Evolutionary conservation across 495 filamentous ascomycete species (phyloP).

Genomic region (Diplogelasinospora grovesii): DNA sequence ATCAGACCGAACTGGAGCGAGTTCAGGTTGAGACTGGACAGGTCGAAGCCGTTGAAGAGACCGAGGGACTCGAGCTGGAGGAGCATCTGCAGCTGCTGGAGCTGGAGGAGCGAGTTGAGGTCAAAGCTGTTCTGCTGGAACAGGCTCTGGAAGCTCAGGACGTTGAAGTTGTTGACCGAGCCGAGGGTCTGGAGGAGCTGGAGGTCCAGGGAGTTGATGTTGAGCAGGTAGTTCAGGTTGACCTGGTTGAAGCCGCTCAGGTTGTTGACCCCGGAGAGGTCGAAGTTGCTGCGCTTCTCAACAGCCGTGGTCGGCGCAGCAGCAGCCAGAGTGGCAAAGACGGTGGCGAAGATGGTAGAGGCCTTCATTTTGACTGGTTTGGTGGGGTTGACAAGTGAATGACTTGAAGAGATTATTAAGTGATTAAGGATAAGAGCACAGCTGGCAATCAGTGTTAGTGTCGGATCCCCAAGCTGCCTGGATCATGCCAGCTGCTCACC

Average conservation of each 20-base stretch:
- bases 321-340: slow-evolving; percentile 32
- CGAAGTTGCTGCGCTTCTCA: slow-evolving; percentile 27
- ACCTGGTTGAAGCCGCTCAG: slow-evolving; percentile 33
- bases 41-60: slow-evolving; percentile 39
- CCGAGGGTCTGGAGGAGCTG: slow-evolving; percentile 33
- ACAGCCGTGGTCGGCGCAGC: slow-evolving; percentile 33
- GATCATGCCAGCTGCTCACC: slow-evolving; percentile 18
- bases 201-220: slow-evolving; percentile 38
- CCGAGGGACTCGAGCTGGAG: slow-evolving; percentile 36
- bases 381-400: slow-evolving; percentile 15
- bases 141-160: slow-evolving; percentile 30
- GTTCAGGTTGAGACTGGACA: slow-evolving; percentile 30
- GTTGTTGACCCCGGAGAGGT: slow-evolving; percentile 33
- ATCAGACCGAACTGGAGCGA: slow-evolving; percentile 36
- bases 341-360: slow-evolving; percentile 32
- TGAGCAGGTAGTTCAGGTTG: slow-evolving; percentile 42
- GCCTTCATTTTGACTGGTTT: slow-evolving; percentile 46
- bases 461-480: background rate
- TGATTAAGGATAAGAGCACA: slow-evolving; percentile 41
- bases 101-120: slow-evolving; percentile 32
- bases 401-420: slow-evolving; percentile 27
- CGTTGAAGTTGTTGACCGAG: slow-evolving; percentile 36
- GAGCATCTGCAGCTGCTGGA: slow-evolving; percentile 38
- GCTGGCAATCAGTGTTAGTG: slow-evolving; percentile 26
- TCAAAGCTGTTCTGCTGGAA: slow-evolving; percentile 33